A percentile compares a stretch with the other conserved stretches of the same genome.
Evolutionary conservation across 2,329 filamentous ascomycete genomes (phyloP).

Genomic region (Penicillium sp.): DNA sequence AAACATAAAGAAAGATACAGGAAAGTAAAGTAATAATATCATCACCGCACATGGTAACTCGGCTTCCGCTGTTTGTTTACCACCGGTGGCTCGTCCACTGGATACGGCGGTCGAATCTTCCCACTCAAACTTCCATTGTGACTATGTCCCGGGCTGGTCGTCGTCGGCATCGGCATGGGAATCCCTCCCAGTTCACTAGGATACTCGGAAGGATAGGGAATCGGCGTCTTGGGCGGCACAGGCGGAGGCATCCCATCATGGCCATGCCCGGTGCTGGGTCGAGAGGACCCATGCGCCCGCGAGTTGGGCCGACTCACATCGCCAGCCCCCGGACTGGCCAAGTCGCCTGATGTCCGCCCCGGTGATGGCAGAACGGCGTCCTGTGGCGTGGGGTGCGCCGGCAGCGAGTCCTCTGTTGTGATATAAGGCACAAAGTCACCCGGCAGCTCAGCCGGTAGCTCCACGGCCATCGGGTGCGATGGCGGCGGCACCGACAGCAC

Average conservation of each 20-base stretch:
- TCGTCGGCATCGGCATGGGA: too few species aligned
- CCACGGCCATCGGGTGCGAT: too few species aligned
- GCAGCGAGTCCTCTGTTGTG: constrained; percentile 25
- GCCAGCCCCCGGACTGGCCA: too few species aligned
- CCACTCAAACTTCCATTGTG: too few species aligned
- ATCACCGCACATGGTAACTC: constrained; percentile 52
- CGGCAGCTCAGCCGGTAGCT: constrained; percentile 55
- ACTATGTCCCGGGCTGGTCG: too few species aligned
- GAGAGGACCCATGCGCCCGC: constrained; percentile 22
- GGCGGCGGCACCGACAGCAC: too few species aligned
- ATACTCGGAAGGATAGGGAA: constrained; percentile 39
- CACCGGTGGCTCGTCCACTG: constrained; percentile 66
- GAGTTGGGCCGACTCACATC: too few species aligned
- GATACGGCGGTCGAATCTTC: constrained; percentile 58
- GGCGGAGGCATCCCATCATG: constrained; percentile 55
- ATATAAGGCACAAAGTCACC: constrained; percentile 40
- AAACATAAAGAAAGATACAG: not conserved
- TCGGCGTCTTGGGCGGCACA: constrained; percentile 66
- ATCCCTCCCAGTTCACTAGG: constrained; percentile 1
- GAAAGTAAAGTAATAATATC: too few species aligned
- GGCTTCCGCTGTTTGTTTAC: constrained; percentile 85
- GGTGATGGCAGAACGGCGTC: constrained; percentile 25
- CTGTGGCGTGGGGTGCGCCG: constrained; percentile 24
- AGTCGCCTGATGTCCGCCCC: too few species aligned
- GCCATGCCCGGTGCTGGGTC: too few species aligned